A percentile compares a stretch with the other conserved stretches of the same genome.
phyloP scores from a whole-genome alignment of 129 eudicot genomes.

The Pittosporum tobira region DNA sequence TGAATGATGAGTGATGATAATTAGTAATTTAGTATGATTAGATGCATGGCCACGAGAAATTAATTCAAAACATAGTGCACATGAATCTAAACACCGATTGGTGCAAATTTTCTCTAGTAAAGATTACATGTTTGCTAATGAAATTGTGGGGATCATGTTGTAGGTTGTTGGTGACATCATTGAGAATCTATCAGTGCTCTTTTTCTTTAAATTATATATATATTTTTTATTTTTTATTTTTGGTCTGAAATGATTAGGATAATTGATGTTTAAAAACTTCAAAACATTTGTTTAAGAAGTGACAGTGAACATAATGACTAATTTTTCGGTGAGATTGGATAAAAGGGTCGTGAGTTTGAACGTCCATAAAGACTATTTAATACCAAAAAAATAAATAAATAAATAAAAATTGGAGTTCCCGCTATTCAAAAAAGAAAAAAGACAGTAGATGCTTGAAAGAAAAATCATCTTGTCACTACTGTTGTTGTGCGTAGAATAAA shows the following conservation, averaged over 20 bases:
- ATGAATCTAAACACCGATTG: not conserved
- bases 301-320: no score
- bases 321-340: no score
- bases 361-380: no score
- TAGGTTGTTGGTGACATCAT: not conserved
- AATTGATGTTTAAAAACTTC: no score
- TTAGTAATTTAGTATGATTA: not conserved
- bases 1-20: not conserved
- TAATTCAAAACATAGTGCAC: not conserved
- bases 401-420: no score
- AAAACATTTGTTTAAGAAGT: no score
- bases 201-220: not conserved
- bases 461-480: not conserved
- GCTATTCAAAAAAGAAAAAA: no score
- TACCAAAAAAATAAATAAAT: no score
- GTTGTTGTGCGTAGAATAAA: not conserved
- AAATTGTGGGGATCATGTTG: not conserved
- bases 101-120: not conserved
- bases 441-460: not conserved
- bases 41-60: no score
- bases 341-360: no score
- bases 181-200: not conserved
- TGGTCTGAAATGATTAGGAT: not conserved
- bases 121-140: not conserved
- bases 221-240: not conserved